Conservation (phyloP, 2,329 filamentous ascomycete species). For the Mycosphaerelloides madeirae region DNA sequence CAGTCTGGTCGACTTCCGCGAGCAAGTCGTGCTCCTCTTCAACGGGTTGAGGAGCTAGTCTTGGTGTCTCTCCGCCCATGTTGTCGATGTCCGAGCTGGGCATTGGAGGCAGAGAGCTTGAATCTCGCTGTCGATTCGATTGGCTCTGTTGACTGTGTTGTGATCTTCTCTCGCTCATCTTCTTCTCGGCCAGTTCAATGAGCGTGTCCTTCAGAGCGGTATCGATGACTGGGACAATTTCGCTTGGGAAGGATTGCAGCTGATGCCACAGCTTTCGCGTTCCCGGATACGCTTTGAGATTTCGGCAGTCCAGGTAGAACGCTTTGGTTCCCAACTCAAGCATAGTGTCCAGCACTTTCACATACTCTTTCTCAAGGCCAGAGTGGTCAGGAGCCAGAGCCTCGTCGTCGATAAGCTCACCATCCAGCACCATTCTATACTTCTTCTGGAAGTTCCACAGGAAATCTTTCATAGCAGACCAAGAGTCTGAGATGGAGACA, state of each 20-base stretch:
- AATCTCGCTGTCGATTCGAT: conserved; percentile 34
- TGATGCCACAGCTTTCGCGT: conserved; percentile 96
- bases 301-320: conserved; percentile 81
- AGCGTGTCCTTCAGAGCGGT: conserved; percentile 89
- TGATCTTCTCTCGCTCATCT: conserved; percentile 61
- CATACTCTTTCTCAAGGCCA: conserved; percentile 75
- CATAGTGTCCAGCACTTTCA: conserved; percentile 85
- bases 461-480: conserved; percentile 85
- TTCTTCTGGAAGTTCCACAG: conserved; percentile 86
- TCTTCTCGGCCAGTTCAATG: conserved; percentile 78
- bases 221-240: conserved; percentile 96
- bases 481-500: conserved; percentile 85
- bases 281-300: conserved; percentile 86
- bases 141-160: conserved; percentile 26
- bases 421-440: conserved; percentile 87
- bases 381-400: conserved; percentile 62
- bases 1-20: conserved; percentile 71
- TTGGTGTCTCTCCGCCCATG: conserved; percentile 31
- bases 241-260: conserved; percentile 86
- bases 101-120: conserved; percentile 70
- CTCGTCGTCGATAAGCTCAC: conserved; percentile 67
- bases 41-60: conserved; percentile 33
- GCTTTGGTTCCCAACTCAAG: conserved; percentile 76
- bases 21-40: conserved; percentile 60
- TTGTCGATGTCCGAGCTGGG: conserved; percentile 69